Conservation (phyloP, 768 basidiomycete species). For the Boletus pseudo-olivaceus region DNA sequence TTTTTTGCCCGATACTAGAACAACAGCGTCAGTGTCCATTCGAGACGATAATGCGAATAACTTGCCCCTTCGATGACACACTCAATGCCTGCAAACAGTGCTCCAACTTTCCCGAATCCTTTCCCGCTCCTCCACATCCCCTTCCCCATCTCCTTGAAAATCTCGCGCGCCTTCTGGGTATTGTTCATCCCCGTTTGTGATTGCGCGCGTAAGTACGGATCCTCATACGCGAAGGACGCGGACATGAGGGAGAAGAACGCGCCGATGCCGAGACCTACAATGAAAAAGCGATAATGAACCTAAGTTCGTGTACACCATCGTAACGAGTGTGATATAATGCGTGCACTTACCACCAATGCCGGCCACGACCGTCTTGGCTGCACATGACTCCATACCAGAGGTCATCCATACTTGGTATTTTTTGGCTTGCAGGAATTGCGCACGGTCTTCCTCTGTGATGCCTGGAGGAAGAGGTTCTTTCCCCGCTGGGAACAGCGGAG, state of each 20-base stretch:
- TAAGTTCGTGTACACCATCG: slow-evolving; percentile 3
- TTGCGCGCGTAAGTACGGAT: slow-evolving; percentile 74
- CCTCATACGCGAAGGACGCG: slow-evolving; percentile 91
- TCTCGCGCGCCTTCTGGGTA: slow-evolving; percentile 74
- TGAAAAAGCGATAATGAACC: background rate
- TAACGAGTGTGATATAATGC: background rate
- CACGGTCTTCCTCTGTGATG: slow-evolving; percentile 74
- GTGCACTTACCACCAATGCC: slow-evolving; percentile 74
- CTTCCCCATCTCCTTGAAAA: slow-evolving; percentile 92
- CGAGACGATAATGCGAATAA: slow-evolving; percentile 14
- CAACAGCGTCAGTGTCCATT: background rate
- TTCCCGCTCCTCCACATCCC: slow-evolving; percentile 89
- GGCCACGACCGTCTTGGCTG: slow-evolving; percentile 74
- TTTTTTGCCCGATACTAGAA: slow-evolving; percentile 91
- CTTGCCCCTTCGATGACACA: slow-evolving; percentile 92
- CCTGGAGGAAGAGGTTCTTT: slow-evolving; percentile 88
- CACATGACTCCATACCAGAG: slow-evolving; percentile 82
- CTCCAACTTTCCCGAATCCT: slow-evolving; percentile 92
- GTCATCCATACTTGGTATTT: slow-evolving; percentile 73
- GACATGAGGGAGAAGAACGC: slow-evolving; percentile 98
- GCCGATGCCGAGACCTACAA: slow-evolving; percentile 82
- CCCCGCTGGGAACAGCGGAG: slow-evolving; percentile 80
- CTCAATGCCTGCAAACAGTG: slow-evolving; percentile 91
- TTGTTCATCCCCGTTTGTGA: slow-evolving; percentile 54
- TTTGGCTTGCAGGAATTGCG: slow-evolving; percentile 60